phyloP scores from a whole-genome alignment of 108 stramenopile species.

The Cyclotella atomus region DNA sequence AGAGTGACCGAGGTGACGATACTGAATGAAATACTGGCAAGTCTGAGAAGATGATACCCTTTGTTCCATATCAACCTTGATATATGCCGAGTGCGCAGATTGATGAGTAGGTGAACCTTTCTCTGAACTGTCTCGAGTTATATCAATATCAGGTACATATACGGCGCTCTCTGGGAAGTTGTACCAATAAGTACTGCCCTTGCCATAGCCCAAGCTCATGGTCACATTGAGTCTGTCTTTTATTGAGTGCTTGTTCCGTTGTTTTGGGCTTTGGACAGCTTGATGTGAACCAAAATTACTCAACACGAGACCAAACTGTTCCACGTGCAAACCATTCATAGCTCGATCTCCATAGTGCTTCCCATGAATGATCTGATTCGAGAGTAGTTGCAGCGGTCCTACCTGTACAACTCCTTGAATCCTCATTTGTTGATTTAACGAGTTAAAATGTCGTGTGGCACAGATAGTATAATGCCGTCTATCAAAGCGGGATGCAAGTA shows the following conservation, averaged over 20 bases:
- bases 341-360: background rate
- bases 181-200: constrained; percentile 6
- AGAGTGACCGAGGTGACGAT: constrained; percentile 15
- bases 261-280: background rate
- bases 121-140: background rate
- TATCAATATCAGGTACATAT: background rate
- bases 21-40: constrained; percentile 33
- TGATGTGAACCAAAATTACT: constrained; percentile 5
- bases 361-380: background rate
- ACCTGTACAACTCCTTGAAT: constrained; percentile 10
- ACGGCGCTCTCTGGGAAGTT: constrained; percentile 6
- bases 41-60: constrained; percentile 15
- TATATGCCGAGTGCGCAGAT: background rate
- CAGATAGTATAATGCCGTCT: constrained; percentile 14
- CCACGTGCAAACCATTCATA: background rate
- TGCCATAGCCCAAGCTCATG: constrained; percentile 28
- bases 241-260: background rate
- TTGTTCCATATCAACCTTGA: constrained; percentile 38
- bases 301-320: constrained; percentile 8
- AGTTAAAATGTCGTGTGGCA: constrained; percentile 7
- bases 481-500: background rate
- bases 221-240: constrained; percentile 25
- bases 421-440: constrained; percentile 5
- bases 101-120: background rate
- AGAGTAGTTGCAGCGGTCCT: background rate